A percentile compares a stretch with the other conserved stretches of the same genome.
Evolutionary conservation across 108 stramenopile species (phyloP).

Genomic region (Fistulifera pelliculosa): DNA sequence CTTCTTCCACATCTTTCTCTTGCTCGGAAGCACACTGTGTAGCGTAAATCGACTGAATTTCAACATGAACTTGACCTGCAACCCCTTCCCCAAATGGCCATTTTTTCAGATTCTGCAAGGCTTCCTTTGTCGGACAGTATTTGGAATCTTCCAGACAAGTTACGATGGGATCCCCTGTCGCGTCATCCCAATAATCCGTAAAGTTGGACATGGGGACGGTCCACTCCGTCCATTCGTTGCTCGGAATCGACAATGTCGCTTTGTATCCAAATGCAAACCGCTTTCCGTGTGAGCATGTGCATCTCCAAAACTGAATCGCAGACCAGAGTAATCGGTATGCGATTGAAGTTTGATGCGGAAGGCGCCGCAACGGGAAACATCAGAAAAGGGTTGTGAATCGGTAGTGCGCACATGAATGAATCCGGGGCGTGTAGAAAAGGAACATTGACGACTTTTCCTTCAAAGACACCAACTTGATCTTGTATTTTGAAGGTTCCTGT

Average conservation of each 20-base stretch:
- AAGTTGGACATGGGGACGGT: conserved; percentile 31
- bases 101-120: conserved; percentile 28
- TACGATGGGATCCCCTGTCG: conserved; percentile 23
- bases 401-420: conserved; percentile 25
- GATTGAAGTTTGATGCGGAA: conserved; percentile 13
- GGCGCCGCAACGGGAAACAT: conserved; percentile 25
- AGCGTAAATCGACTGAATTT: conserved; percentile 25
- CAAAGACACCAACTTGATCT: conserved; percentile 26
- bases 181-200: conserved; percentile 32
- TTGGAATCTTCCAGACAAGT: conserved; percentile 22
- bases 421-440: conserved; percentile 33
- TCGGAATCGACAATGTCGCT: conserved; percentile 12
- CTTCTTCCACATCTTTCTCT: too few relatives aligned
- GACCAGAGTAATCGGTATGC: conserved; percentile 19
- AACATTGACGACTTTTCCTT: conserved; percentile 29
- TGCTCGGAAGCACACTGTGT: conserved; percentile 21
- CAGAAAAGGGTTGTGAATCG: conserved; percentile 15
- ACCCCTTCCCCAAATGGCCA: conserved; percentile 50
- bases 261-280: conserved; percentile 36
- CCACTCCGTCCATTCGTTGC: not conserved
- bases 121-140: conserved; percentile 21
- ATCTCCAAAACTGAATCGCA: conserved; percentile 34
- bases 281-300: conserved; percentile 18
- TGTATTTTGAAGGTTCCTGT: conserved; percentile 16
- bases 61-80: conserved; percentile 25